Percentiles rank a stretch among this genome's conserved stretches.
Evolutionary conservation across 2,329 filamentous ascomycete genomes (phyloP).

Genomic region (Cladosporium cucumerinum): DNA sequence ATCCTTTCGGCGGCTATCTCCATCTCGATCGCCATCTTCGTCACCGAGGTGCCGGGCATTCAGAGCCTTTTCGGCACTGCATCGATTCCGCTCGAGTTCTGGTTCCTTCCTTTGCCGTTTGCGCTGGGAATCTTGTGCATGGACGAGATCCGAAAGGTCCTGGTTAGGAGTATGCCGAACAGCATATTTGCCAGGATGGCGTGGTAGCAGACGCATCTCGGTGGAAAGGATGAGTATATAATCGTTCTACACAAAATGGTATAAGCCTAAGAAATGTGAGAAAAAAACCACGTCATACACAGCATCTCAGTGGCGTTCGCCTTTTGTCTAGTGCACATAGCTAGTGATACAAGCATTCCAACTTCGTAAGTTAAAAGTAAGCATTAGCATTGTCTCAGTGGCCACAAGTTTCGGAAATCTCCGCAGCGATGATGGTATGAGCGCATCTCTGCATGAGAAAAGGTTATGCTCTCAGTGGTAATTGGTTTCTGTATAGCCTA

Average conservation of each 20-base stretch:
- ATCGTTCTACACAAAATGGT: too few relatives aligned
- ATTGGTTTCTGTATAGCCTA: too few relatives aligned
- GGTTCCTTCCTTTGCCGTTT: slow-evolving; percentile 51
- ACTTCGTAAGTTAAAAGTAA: not conserved
- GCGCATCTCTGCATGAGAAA: too few relatives aligned
- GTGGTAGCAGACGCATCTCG: slow-evolving; percentile 39
- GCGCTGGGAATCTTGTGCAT: slow-evolving; percentile 50
- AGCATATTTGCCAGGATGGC: slow-evolving; percentile 47
- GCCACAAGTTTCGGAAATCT: not conserved
- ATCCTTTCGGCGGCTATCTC: slow-evolving; percentile 47
- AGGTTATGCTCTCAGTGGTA: too few relatives aligned
- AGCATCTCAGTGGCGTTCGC: not conserved
- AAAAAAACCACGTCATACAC: too few relatives aligned
- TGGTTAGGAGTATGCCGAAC: slow-evolving; percentile 47
- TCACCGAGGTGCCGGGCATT: slow-evolving; percentile 51
- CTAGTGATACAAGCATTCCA: not conserved
- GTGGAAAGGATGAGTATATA: not conserved
- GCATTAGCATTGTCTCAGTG: not conserved
- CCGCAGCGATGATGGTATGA: not conserved
- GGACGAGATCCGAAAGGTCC: slow-evolving; percentile 53
- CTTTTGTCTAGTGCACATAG: not conserved
- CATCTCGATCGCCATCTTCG: slow-evolving; percentile 52
- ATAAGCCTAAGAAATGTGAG: too few relatives aligned
- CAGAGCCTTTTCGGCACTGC: slow-evolving; percentile 50
- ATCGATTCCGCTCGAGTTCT: slow-evolving; percentile 51